A percentile compares a stretch with the other conserved stretches of the same genome.
Conservation (phyloP, 257 asterid species). For the Sherardia arvensis region DNA sequence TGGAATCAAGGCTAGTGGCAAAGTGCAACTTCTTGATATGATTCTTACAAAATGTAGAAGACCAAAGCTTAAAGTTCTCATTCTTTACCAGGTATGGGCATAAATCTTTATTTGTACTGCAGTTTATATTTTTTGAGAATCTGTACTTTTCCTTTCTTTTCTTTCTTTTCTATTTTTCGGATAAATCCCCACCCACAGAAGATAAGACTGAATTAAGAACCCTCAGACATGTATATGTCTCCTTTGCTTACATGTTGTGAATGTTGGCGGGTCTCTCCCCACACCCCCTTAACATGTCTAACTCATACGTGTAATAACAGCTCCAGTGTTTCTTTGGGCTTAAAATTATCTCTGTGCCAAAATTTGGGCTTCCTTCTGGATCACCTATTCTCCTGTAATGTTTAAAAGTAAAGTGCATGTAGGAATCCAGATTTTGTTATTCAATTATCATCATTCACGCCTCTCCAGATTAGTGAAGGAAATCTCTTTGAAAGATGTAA, state of each 20-base stretch:
- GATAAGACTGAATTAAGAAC: too few relatives aligned
- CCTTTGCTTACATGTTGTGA: too few relatives aligned
- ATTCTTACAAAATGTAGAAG: constrained; percentile 55
- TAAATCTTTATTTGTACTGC: constrained; percentile 5
- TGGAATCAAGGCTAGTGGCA: constrained; percentile 83
- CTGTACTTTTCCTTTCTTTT: not conserved
- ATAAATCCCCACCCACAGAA: not conserved
- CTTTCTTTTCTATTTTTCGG: not conserved
- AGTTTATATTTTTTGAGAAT: not conserved
- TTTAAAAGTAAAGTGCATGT: not conserved
- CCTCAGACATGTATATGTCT: too few relatives aligned
- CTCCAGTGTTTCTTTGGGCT: not conserved
- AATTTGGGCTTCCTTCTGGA: not conserved
- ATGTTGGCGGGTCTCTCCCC: not conserved
- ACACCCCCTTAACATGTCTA: not conserved
- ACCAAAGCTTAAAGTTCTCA: constrained; percentile 47
- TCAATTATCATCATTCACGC: not conserved
- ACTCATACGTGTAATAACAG: not conserved
- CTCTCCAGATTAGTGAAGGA: not conserved
- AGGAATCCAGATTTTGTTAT: not conserved
- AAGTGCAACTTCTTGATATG: constrained; percentile 58
- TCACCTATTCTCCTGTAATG: not conserved
- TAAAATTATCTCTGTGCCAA: not conserved
- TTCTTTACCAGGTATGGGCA: constrained; percentile 69
- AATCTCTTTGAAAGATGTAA: not conserved